phyloP scores from a whole-genome alignment of 73 alveolate species.

The Paramecium sexaurelia region DNA sequence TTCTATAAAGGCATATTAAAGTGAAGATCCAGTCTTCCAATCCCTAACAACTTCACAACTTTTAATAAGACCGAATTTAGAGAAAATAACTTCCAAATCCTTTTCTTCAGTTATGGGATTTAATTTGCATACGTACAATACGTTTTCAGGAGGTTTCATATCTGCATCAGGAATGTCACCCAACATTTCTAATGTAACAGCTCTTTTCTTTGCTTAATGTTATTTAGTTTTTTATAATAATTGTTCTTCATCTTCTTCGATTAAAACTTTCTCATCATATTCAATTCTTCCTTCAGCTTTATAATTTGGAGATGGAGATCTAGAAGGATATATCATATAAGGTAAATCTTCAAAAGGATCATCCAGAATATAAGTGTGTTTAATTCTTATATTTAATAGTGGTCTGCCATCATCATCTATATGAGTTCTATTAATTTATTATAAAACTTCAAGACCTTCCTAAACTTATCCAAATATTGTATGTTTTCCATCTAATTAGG shows the following conservation, averaged over 20 bases:
- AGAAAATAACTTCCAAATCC: constrained; percentile 89
- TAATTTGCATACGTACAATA: constrained; percentile 96
- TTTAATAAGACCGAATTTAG: constrained; percentile 96
- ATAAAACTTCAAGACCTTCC: constrained; percentile 91
- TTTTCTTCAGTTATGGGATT: constrained; percentile 97
- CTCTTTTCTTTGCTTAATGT: constrained; percentile 88
- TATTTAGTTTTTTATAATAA: constrained; percentile 77
- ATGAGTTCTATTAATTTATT: constrained; percentile 81
- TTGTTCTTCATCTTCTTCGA: constrained; percentile 77
- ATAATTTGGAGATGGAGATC: constrained; percentile 86
- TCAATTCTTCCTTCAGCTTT: constrained; percentile 82
- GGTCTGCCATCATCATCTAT: constrained; percentile 92
- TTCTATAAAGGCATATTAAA: constrained; percentile 98
- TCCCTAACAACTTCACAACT: constrained; percentile 97
- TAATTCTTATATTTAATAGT: constrained; percentile 88
- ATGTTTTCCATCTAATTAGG: constrained; percentile 92
- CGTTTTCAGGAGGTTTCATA: constrained; percentile 99
- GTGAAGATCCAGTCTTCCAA: constrained; percentile 98
- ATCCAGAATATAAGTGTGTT: constrained; percentile 89
- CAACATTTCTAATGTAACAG: constrained; percentile 92
- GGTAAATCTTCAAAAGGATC: constrained; percentile 94
- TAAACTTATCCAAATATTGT: constrained; percentile 94
- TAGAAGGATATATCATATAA: constrained; percentile 82
- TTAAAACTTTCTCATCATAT: constrained; percentile 81
- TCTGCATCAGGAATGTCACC: constrained; percentile 99